A percentile compares a stretch with the other conserved stretches of the same genome.
These are phyloP conservation scores for Paraconiothyrium sp. DNA, from an alignment of 2,329 filamentous ascomycete species.

Conservation along the genomic window DNA sequence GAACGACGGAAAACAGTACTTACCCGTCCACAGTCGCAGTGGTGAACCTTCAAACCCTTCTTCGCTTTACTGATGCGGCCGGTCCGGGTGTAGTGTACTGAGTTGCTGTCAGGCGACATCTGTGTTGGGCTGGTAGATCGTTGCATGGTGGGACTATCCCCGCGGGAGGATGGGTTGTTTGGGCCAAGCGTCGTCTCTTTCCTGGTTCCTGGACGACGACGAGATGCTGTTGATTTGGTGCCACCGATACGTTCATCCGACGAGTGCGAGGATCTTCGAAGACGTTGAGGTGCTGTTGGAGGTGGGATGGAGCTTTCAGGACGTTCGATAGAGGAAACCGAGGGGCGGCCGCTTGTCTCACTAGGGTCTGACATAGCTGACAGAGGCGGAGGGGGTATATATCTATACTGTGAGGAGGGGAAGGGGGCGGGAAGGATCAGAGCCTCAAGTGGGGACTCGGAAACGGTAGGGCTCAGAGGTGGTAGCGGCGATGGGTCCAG, in stretches of 20 bases:
- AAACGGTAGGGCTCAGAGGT: slow-evolving; percentile 32
- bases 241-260: slow-evolving; percentile 38
- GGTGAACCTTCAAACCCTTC: slow-evolving; percentile 57
- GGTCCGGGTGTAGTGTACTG: slow-evolving; percentile 56
- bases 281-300: slow-evolving; percentile 29
- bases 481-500: slow-evolving; percentile 39
- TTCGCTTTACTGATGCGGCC: slow-evolving; percentile 59
- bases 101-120: slow-evolving; percentile 34
- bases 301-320: slow-evolving; percentile 29
- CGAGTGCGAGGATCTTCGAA: slow-evolving; percentile 34
- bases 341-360: slow-evolving; percentile 46
- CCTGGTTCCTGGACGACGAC: slow-evolving; percentile 37
- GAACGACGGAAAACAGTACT: slow-evolving; percentile 27
- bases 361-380: slow-evolving; percentile 45
- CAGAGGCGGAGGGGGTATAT: slow-evolving; percentile 43
- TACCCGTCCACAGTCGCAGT: slow-evolving; percentile 60
- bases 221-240: slow-evolving; percentile 35
- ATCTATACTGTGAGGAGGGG: slow-evolving; percentile 39
- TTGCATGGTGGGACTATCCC: slow-evolving; percentile 44
- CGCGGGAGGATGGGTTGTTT: slow-evolving; percentile 40
- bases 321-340: slow-evolving; percentile 36
- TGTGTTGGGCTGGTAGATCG: slow-evolving; percentile 44
- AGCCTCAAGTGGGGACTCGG: slow-evolving; percentile 43
- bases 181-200: slow-evolving; percentile 35
- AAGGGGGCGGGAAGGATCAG: slow-evolving; percentile 41